Conservation (phyloP, 768 basidiomycete genomes). For the Cystobasidium tubakii region DNA sequence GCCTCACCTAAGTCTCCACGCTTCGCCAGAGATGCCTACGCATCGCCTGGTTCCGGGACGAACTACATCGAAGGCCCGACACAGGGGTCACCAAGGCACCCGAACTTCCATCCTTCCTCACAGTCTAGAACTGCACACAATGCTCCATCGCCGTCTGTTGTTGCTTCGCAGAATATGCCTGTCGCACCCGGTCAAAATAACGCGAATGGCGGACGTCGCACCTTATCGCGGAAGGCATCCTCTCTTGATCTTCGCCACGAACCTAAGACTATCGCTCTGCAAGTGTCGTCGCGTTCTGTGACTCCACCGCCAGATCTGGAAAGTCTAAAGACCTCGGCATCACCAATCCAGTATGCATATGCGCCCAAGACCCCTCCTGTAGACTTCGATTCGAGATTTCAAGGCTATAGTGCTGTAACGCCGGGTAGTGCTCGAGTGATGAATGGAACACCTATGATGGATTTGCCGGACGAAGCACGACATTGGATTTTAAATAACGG, state of each 20-base stretch:
- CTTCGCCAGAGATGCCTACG: background rate
- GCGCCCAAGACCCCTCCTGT: slow-evolving; percentile 19
- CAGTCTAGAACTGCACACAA: background rate
- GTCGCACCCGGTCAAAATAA: background rate
- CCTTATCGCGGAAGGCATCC: slow-evolving; percentile 6
- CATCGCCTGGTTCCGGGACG: background rate
- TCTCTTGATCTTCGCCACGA: slow-evolving; percentile 9
- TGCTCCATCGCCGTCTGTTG: background rate
- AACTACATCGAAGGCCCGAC: background rate
- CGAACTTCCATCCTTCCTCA: background rate
- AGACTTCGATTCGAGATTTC: background rate
- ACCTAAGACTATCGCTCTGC: background rate
- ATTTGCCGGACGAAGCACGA: slow-evolving; percentile 26
- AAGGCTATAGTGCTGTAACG: background rate
- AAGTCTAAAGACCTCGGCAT: background rate
- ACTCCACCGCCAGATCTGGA: slow-evolving; percentile 22
- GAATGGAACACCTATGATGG: slow-evolving; percentile 20
- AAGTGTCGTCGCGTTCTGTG: background rate
- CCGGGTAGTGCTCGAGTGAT: background rate
- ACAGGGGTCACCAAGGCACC: background rate
- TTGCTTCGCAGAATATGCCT: background rate
- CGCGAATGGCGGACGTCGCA: background rate
- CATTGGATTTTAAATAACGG: slow-evolving; percentile 17
- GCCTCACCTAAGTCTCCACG: background rate
- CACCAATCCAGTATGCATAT: slow-evolving; percentile 17